Conservation (phyloP, 1,139 yeast genomes). For the Debaryomycetaceae sp. region DNA sequence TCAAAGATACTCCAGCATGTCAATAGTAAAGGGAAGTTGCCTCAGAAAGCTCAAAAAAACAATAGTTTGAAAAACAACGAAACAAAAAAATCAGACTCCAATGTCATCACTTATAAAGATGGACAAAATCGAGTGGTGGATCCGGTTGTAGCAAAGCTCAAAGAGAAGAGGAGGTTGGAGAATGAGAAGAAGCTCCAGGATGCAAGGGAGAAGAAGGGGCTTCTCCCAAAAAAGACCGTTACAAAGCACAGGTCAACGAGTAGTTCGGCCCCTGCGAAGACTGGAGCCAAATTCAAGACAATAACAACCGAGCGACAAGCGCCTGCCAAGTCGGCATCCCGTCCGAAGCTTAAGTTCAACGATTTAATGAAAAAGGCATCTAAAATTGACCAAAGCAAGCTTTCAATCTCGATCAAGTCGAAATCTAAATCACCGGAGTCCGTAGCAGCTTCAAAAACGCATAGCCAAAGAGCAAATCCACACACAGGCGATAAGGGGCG, state of each 20-base stretch:
- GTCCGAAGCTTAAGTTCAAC: constrained; percentile 51
- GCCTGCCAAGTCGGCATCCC: constrained; percentile 5
- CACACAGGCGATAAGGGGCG: background rate
- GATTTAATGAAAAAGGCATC: constrained; percentile 73
- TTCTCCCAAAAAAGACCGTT: constrained; percentile 21
- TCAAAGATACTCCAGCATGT: constrained; percentile 29
- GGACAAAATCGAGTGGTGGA: constrained; percentile 24
- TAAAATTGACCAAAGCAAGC: constrained; percentile 43
- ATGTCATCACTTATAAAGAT: constrained; percentile 1
- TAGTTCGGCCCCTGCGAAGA: constrained; percentile 6
- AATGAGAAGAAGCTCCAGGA: constrained; percentile 40
- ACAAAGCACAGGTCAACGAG: constrained; percentile 7
- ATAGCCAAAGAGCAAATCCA: background rate
- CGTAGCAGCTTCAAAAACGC: constrained; percentile 7
- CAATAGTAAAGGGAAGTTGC: constrained; percentile 29
- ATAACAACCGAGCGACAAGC: constrained; percentile 9
- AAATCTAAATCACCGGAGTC: constrained; percentile 32
- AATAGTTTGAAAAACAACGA: background rate
- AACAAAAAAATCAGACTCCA: background rate
- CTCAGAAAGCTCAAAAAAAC: constrained; percentile 1
- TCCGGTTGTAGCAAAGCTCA: constrained; percentile 58
- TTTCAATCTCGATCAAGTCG: constrained; percentile 33
- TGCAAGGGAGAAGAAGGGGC: constrained; percentile 30
- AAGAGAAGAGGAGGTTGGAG: constrained; percentile 62
- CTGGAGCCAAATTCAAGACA: constrained; percentile 2